Evolutionary conservation across 305 asterid species (phyloP).

Genomic region (Striga hermonthica): DNA sequence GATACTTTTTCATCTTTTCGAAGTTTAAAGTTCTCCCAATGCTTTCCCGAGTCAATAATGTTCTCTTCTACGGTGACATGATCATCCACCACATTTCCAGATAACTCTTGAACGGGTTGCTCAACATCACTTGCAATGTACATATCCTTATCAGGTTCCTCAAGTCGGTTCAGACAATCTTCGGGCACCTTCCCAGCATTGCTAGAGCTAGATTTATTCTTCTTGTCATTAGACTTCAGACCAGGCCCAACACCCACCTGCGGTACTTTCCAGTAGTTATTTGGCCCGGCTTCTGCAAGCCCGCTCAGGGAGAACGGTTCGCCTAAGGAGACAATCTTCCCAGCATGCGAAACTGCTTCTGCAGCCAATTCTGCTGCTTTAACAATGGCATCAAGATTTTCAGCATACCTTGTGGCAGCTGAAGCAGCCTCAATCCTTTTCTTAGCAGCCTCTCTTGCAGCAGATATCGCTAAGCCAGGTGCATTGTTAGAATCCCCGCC

Average conservation of each 20-base stretch:
- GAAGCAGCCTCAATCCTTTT: slow-evolving; percentile 94
- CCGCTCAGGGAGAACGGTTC: slow-evolving; percentile 72
- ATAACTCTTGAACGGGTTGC: slow-evolving; percentile 40
- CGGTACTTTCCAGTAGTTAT: slow-evolving; percentile 58
- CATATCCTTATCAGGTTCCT: slow-evolving; percentile 46
- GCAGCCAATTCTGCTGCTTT: slow-evolving; percentile 97
- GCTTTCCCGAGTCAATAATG: slow-evolving; percentile 36
- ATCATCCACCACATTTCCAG: slow-evolving; percentile 39
- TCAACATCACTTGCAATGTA: slow-evolving; percentile 26
- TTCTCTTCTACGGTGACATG: slow-evolving; percentile 38
- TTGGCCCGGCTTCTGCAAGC: slow-evolving; percentile 79
- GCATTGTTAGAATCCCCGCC: slow-evolving; percentile 46
- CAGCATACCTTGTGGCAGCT: slow-evolving; percentile 90
- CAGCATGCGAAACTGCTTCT: slow-evolving; percentile 94
- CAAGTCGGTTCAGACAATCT: slow-evolving; percentile 35
- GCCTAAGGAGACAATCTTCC: slow-evolving; percentile 76
- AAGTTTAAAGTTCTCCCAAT: slow-evolving; percentile 41
- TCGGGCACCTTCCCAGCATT: slow-evolving; percentile 38
- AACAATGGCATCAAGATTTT: slow-evolving; percentile 82
- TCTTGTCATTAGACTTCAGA: slow-evolving; percentile 26
- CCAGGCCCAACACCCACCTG: slow-evolving; percentile 25
- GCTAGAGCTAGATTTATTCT: slow-evolving; percentile 29
- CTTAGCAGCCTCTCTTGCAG: slow-evolving; percentile 93
- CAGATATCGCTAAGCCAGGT: slow-evolving; percentile 62
- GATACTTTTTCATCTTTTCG: slow-evolving; percentile 41